phyloP scores from a whole-genome alignment of 495 filamentous ascomycete species.

The Daldinia loculata region DNA sequence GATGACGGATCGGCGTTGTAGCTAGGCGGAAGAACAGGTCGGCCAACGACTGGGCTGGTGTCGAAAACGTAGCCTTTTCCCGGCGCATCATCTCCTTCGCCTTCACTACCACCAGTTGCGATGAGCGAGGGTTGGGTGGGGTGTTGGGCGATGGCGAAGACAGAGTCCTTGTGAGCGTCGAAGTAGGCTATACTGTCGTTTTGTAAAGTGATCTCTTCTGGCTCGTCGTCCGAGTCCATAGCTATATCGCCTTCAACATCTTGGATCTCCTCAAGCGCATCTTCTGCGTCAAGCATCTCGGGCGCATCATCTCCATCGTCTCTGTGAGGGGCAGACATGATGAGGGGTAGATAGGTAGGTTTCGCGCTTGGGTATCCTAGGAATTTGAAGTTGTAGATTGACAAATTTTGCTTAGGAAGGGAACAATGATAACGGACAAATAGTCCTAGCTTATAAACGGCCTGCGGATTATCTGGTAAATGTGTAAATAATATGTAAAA shows the following conservation, averaged over 20 bases:
- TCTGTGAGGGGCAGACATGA: conserved; percentile 52
- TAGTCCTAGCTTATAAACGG: not conserved
- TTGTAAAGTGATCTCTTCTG: conserved; percentile 78
- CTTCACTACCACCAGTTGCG: conserved; percentile 86
- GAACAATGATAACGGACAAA: not conserved
- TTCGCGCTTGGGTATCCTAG: not conserved
- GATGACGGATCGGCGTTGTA: conserved; percentile 74
- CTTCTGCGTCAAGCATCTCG: conserved; percentile 73
- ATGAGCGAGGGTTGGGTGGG: conserved; percentile 79
- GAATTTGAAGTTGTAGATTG: not conserved
- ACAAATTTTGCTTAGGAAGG: no score
- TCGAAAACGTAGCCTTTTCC: conserved; percentile 79
- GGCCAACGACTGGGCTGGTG: conserved; percentile 68
- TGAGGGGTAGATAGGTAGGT: conserved; percentile 18
- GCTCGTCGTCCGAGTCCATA: conserved; percentile 74
- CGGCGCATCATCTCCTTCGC: conserved; percentile 70
- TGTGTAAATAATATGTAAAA: conserved; percentile 23
- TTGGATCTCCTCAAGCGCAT: conserved; percentile 72
- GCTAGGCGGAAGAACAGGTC: conserved; percentile 74
- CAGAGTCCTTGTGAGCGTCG: conserved; percentile 83
- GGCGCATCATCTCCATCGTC: conserved; percentile 58
- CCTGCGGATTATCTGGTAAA: not conserved
- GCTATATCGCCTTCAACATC: conserved; percentile 73
- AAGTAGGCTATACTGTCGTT: conserved; percentile 95
- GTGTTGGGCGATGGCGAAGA: conserved; percentile 94